phyloP scores from a whole-genome alignment of 768 basidiomycete genomes.

The Mycena vulgaris region DNA sequence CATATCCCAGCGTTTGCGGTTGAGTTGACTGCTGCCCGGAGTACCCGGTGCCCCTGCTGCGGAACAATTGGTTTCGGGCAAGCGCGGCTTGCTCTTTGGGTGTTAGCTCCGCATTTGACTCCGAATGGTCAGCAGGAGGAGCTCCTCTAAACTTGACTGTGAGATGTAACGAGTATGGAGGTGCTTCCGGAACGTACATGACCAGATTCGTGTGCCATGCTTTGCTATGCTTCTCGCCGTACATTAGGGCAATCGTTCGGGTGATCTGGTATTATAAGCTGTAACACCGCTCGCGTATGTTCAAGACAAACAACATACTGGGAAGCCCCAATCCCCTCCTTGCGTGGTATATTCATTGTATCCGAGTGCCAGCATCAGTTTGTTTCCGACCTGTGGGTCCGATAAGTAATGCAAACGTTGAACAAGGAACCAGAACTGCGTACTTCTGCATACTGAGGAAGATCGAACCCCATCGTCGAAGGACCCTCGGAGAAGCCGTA shows the following conservation, averaged over 20 bases:
- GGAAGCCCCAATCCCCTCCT: constrained; percentile 66
- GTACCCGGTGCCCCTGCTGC: constrained; percentile 9
- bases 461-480: constrained; percentile 56
- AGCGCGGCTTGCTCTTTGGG: constrained; percentile 12
- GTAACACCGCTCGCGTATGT: not conserved
- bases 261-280: constrained; percentile 50
- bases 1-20: constrained; percentile 23
- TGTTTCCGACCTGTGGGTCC: constrained; percentile 56
- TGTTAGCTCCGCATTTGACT: not conserved
- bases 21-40: not conserved
- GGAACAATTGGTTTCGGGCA: constrained; percentile 4
- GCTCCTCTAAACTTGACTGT: not conserved
- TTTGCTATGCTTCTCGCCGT: constrained; percentile 58
- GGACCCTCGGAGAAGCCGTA: constrained; percentile 68
- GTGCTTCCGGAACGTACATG: not conserved
- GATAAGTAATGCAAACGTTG: not conserved
- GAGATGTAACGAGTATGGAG: not conserved
- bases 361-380: constrained; percentile 65
- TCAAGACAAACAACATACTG: constrained; percentile 44
- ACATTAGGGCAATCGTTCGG: constrained; percentile 48
- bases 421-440: constrained; percentile 7
- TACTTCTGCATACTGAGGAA: constrained; percentile 59
- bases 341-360: constrained; percentile 58
- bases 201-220: constrained; percentile 64
- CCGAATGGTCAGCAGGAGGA: not conserved